phyloP scores from a whole-genome alignment of 2,329 filamentous ascomycete genomes.

The Cytospora piceae region DNA sequence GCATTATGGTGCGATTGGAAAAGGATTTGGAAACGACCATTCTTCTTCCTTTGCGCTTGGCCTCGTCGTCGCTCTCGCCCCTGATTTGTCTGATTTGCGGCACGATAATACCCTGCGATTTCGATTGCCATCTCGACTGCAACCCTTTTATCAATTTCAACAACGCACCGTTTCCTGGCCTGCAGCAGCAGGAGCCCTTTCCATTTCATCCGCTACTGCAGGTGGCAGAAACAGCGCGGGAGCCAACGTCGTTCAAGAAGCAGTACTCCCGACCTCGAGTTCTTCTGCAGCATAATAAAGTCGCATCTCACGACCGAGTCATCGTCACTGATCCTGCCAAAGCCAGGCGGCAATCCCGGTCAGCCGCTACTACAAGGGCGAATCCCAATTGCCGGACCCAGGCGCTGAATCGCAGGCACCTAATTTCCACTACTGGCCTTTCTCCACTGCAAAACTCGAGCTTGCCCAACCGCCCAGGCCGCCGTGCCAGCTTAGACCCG shows the following conservation, averaged over 20 bases:
- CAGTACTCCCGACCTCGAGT: not conserved
- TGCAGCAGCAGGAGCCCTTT: not conserved
- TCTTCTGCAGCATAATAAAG: not conserved
- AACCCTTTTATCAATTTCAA: not conserved
- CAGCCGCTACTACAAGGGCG: constrained; percentile 1
- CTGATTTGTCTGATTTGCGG: not conserved
- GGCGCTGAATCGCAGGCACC: constrained; percentile 12
- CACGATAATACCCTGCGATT: not conserved
- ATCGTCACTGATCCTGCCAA: not conserved
- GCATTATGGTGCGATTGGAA: not conserved
- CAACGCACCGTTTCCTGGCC: not conserved
- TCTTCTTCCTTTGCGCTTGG: not conserved
- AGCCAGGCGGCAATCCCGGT: constrained; percentile 13
- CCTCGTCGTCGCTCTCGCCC: not conserved
- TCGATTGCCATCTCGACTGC: not conserved
- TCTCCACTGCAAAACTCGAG: constrained; percentile 25
- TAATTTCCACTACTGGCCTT: constrained; percentile 24
- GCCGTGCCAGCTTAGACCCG: not conserved
- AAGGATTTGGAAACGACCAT: not conserved
- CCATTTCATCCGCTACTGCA: not conserved
- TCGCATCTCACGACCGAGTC: not conserved
- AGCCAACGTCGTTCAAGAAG: not conserved
- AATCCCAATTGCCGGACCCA: constrained; percentile 14
- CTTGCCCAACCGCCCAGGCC: constrained; percentile 10
- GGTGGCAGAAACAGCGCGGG: not conserved